A percentile compares a stretch with the other conserved stretches of the same genome.
Conservation (phyloP, 2,329 filamentous ascomycete species). For the Trichoderma cornu-damae region DNA sequence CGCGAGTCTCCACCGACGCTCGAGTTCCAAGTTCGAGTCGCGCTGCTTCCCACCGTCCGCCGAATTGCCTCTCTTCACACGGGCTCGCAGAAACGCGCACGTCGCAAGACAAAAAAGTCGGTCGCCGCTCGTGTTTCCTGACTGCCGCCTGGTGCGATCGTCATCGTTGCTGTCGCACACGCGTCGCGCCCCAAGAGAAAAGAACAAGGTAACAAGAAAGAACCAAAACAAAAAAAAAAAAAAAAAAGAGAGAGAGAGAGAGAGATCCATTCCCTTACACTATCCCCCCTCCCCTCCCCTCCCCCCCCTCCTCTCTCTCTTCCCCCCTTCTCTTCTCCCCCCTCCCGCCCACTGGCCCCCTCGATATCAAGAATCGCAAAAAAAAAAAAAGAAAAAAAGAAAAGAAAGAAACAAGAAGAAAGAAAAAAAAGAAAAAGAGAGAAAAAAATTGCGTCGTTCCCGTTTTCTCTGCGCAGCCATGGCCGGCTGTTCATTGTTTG, state of each 20-base stretch:
- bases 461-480: slow-evolving; percentile 5
- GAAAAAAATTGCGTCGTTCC: neutral
- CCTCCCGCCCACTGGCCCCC: neutral
- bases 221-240: no score
- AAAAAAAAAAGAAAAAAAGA: no score
- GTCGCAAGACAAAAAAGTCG: slow-evolving; percentile 15
- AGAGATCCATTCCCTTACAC: neutral
- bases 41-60: slow-evolving; percentile 14
- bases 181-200: slow-evolving; percentile 13
- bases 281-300: neutral
- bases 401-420: no score
- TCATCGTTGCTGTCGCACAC: slow-evolving; percentile 18
- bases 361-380: neutral
- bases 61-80: slow-evolving; percentile 14
- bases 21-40: slow-evolving; percentile 19
- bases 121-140: slow-evolving; percentile 17
- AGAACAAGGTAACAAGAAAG: slow-evolving; percentile 16
- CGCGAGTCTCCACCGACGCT: slow-evolving; percentile 11
- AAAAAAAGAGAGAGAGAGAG: no score
- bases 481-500: neutral
- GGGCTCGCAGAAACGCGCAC: slow-evolving; percentile 16
- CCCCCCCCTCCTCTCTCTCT: neutral
- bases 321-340: neutral
- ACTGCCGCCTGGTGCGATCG: slow-evolving; percentile 15
- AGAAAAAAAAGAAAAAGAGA: no score